These are phyloP conservation scores for Pachyrhizus erosus DNA, from an alignment of 306 rosid species.

Conservation along the genomic window DNA sequence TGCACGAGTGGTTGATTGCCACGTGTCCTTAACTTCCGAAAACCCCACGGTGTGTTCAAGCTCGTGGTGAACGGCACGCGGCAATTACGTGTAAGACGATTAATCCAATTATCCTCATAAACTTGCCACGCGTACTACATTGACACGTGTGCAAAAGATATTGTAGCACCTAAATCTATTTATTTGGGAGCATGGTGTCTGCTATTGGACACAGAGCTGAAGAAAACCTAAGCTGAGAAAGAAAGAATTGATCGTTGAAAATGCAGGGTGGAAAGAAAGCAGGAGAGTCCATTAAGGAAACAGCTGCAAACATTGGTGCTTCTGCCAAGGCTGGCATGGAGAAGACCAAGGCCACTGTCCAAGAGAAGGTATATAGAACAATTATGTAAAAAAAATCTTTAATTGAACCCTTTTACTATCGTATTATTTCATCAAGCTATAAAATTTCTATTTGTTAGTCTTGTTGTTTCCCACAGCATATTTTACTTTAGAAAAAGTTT, in stretches of 20 bases:
- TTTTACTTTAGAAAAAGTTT: too few relatives aligned
- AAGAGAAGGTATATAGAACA: constrained; percentile 93
- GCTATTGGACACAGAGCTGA: not conserved
- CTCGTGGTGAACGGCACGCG: constrained; percentile 10
- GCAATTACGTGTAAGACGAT: constrained; percentile 36
- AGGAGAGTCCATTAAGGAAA: constrained; percentile 61
- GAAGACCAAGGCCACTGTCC: constrained; percentile 76
- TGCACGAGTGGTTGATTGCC: not conserved
- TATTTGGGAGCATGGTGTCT: not conserved
- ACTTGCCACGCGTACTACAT: constrained; percentile 11
- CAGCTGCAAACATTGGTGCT: constrained; percentile 71
- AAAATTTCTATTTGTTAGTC: too few relatives aligned
- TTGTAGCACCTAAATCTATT: not conserved
- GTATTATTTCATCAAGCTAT: too few relatives aligned
- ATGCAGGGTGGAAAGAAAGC: constrained; percentile 70
- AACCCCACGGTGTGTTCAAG: not conserved
- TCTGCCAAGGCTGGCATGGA: constrained; percentile 87
- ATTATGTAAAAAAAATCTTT: too few relatives aligned
- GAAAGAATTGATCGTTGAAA: constrained; percentile 12
- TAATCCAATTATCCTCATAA: not conserved
- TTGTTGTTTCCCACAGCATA: too few relatives aligned
- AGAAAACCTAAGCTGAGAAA: not conserved
- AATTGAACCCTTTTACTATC: too few relatives aligned
- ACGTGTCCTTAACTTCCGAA: constrained; percentile 7
- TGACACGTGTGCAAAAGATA: constrained; percentile 3